phyloP scores from a whole-genome alignment of 108 stramenopile species.

The Nannochloropsis gaditana region DNA sequence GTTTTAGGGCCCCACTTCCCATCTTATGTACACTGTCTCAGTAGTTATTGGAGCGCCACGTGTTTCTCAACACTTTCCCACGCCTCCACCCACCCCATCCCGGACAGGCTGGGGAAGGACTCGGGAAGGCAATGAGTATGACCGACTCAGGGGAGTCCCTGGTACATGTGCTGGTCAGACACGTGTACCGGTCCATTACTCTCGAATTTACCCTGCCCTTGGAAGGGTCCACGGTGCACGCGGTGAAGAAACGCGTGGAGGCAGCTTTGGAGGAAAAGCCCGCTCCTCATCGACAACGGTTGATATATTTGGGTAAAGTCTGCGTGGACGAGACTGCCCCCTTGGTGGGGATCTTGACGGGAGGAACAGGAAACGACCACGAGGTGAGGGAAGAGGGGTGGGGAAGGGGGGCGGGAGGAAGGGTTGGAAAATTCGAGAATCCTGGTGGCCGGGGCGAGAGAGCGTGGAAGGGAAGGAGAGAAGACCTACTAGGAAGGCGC shows the following conservation, averaged over 20 bases:
- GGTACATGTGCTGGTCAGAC: neutral
- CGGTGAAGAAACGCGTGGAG: neutral
- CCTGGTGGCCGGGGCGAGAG: neutral
- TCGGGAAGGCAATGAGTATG: too few relatives aligned
- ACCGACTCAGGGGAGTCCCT: too few relatives aligned
- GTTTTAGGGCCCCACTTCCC: too few relatives aligned
- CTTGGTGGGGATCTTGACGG: neutral
- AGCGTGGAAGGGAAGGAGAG: neutral
- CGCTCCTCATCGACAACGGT: neutral
- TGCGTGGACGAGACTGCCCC: neutral
- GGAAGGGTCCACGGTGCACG: neutral
- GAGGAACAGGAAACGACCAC: neutral
- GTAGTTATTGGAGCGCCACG: too few relatives aligned
- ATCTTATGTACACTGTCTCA: too few relatives aligned
- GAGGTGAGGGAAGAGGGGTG: neutral
- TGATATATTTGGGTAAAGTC: constrained; percentile 2
- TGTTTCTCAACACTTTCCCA: too few relatives aligned
- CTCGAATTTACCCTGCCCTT: neutral
- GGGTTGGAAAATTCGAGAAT: neutral
- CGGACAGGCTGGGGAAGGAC: too few relatives aligned
- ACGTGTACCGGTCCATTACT: neutral
- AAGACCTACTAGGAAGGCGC: neutral
- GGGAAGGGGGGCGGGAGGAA: neutral
- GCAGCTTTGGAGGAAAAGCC: neutral
- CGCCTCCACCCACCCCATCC: too few relatives aligned